phyloP scores from a whole-genome alignment of 1,284 basidiomycete species.

The Amylostereum chailletii region DNA sequence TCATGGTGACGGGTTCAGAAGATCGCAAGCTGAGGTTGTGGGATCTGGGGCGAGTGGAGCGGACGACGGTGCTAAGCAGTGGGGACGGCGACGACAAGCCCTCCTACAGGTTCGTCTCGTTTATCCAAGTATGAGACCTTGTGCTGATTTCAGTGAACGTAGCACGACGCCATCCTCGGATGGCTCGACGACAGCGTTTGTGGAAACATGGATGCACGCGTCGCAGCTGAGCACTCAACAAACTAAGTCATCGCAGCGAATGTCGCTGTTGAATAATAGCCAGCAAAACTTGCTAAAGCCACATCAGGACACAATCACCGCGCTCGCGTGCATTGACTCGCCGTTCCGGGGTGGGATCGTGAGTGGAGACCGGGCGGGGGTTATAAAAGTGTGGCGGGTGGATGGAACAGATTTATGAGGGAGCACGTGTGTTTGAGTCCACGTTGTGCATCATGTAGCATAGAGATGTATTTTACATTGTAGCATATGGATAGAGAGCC shows the following conservation, averaged over 20 bases:
- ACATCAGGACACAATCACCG: conserved; percentile 81
- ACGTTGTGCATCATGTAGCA: neutral
- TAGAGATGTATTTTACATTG: neutral
- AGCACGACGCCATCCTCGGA: conserved; percentile 6
- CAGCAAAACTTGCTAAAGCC: conserved; percentile 71
- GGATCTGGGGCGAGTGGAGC: conserved; percentile 69
- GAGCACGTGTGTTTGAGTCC: neutral
- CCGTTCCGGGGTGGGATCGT: conserved; percentile 84
- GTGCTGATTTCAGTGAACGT: neutral
- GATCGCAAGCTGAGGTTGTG: conserved; percentile 77
- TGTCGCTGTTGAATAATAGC: conserved; percentile 69
- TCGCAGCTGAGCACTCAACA: conserved; percentile 35
- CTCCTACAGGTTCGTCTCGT: conserved; percentile 46
- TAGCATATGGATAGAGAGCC: no score
- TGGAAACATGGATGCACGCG: conserved; percentile 58
- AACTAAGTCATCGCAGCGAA: conserved; percentile 64
- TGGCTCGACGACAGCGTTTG: conserved; percentile 27
- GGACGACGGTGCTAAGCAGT: conserved; percentile 67
- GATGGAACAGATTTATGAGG: conserved; percentile 34
- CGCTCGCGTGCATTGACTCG: conserved; percentile 73
- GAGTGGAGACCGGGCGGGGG: conserved; percentile 76
- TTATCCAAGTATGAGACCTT: neutral
- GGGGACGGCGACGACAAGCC: conserved; percentile 65
- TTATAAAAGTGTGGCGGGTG: conserved; percentile 77
- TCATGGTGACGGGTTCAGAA: conserved; percentile 74